Percentiles rank a stretch among this genome's conserved stretches.
These are phyloP conservation scores for Carex scoparia DNA, from an alignment of 176 grass and related monocot genomes.

Conservation along the genomic window DNA sequence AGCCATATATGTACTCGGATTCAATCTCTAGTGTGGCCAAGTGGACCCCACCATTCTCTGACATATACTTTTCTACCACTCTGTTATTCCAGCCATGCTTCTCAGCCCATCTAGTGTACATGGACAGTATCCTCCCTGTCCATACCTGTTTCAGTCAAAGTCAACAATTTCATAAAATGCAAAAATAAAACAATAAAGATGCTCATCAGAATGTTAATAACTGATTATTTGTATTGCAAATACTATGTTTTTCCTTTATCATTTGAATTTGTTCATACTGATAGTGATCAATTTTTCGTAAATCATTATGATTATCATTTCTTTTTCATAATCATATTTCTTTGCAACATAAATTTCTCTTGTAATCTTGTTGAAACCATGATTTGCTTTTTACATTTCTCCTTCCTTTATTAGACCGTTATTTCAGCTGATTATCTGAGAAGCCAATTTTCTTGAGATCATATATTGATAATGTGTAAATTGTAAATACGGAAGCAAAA, in stretches of 20 bases:
- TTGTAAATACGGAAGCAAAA: neutral
- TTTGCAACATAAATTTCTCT: neutral
- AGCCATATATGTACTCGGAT: constrained; percentile 88
- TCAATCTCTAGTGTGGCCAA: constrained; percentile 64
- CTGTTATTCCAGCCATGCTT: constrained; percentile 69
- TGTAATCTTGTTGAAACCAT: neutral
- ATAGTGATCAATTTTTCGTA: neutral
- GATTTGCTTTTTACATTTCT: neutral
- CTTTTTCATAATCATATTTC: neutral
- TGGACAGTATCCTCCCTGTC: constrained; percentile 64
- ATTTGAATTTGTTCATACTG: neutral
- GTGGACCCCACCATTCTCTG: constrained; percentile 31
- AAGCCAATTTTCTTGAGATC: neutral
- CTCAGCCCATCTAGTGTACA: constrained; percentile 76
- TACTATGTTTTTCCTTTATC: neutral
- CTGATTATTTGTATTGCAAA: neutral
- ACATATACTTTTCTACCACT: constrained; percentile 48
- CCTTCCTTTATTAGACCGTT: neutral
- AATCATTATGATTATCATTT: neutral
- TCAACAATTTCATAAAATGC: neutral
- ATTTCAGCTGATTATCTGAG: neutral
- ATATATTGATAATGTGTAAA: neutral
- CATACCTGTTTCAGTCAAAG: constrained; percentile 44
- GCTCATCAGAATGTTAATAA: neutral
- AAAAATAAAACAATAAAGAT: constrained; percentile 7